Base-by-base conservation (phyloP, 371 early-diverging fungal genomes). In the Mortierella sp. region DNA sequence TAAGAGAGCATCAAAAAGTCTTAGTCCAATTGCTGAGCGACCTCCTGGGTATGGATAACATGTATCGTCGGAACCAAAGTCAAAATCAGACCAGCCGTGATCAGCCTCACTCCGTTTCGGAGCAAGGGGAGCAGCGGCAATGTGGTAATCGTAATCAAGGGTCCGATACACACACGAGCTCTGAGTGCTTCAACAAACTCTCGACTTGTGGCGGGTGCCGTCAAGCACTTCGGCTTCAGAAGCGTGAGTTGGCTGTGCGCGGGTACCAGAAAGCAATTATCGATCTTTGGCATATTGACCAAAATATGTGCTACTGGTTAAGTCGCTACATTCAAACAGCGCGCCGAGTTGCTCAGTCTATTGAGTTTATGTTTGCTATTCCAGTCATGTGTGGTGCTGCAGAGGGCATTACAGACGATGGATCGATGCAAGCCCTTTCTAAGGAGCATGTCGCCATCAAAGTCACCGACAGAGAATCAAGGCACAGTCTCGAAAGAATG, bases 1-100 rank as follows among this genome's bases (percentile, higher is more conserved):
- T 75, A 4, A 60, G 70, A n/a, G 62, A 69, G n/a, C 75, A 75
- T 23, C 75, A 75, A 28, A 54, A 61, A 43, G 23, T 56, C 22
- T 45, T 75, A 29, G 66, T 65, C 22, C 49, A 49, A 15, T 32
- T 73, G 35, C 28, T 73, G 43, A 19, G 42, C 5, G 59, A 57
- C 3, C 57, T 73, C 3, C 37, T 63, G 58, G 60, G 32, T 0
- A 19, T 43, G 0, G 68, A 73, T 15, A 63, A 57, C 37, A 23
- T 34, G 15, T 23, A n/a, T 34, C 53, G 53, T 12, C 60, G 54
- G 32, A 29, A 59, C 43, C 40, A 53, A 45, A 35, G 17, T 19
- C 37, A 17, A 22, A 32, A n/a, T 15, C 57, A 19, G 8, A 5
- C n/a, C n/a, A n/a, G n/a, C n/a, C n/a, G n/a, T n/a, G n/a, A n/a